These are phyloP conservation scores for Chytriomyces sp. DNA, from an alignment of 192 early-diverging fungal species.

Conservation along the genomic window DNA sequence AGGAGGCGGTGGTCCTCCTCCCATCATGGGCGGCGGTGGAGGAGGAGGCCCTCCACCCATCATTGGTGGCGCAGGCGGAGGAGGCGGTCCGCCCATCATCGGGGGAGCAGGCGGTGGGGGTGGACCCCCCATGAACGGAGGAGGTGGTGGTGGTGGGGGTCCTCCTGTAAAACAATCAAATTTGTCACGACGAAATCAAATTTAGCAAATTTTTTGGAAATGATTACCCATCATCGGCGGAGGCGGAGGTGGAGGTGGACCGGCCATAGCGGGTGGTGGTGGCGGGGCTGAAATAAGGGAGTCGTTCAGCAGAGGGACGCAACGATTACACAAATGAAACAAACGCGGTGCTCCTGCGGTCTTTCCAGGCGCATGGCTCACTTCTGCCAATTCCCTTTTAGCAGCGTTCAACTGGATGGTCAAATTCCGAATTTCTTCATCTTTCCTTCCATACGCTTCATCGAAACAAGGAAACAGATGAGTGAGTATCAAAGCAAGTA, in stretches of 20 bases:
- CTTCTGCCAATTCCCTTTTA: slow-evolving; percentile 34
- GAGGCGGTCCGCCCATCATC: slow-evolving; percentile 22
- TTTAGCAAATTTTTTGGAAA: not conserved
- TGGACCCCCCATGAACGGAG: slow-evolving; percentile 39
- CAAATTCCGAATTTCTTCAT: slow-evolving; percentile 35
- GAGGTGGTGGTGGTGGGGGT: slow-evolving; percentile 45
- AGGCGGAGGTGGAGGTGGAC: slow-evolving; percentile 47
- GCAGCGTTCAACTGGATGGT: slow-evolving; percentile 32
- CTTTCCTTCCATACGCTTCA: slow-evolving; percentile 18
- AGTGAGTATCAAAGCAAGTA: not conserved
- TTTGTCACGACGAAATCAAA: not conserved
- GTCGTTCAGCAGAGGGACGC: slow-evolving; percentile 7
- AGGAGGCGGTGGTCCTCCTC: slow-evolving; percentile 24
- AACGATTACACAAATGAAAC: no score
- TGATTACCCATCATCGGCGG: slow-evolving; percentile 22
- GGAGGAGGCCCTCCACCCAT: slow-evolving; percentile 37
- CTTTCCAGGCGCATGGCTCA: slow-evolving; percentile 28
- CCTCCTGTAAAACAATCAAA: not conserved
- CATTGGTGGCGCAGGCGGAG: slow-evolving; percentile 42
- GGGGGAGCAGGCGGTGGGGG: slow-evolving; percentile 47
- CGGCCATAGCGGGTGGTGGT: slow-evolving; percentile 37
- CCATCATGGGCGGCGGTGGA: slow-evolving; percentile 42
- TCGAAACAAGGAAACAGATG: no score
- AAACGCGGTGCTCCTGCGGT: not conserved
- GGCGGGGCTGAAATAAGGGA: slow-evolving; percentile 16